Evolutionary conservation across 148 eudicot genomes (phyloP).

Genomic region (Nepenthes mirabilis): DNA sequence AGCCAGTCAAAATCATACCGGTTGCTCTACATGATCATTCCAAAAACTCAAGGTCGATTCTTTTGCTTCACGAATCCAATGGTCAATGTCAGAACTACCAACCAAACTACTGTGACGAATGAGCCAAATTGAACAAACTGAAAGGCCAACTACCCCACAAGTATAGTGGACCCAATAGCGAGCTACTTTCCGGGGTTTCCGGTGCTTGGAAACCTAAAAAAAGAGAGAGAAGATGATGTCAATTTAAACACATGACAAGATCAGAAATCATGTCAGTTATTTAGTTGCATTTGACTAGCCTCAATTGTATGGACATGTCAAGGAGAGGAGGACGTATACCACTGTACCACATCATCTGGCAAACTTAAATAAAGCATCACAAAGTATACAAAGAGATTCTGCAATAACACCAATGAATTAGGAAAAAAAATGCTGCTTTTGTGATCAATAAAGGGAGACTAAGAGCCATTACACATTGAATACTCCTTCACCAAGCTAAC

Average conservation of each 20-base stretch:
- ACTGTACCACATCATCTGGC: too few species aligned
- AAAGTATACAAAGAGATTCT: too few species aligned
- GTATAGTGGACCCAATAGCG: constrained; percentile 79
- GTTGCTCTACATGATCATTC: constrained; percentile 93
- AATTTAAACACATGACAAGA: neutral
- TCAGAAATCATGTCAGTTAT: too few species aligned
- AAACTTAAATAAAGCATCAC: too few species aligned
- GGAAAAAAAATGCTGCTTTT: too few species aligned
- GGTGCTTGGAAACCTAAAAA: constrained; percentile 60
- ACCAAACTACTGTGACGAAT: constrained; percentile 78
- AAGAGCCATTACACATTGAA: too few species aligned
- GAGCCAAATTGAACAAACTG: constrained; percentile 76
- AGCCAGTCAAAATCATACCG: constrained; percentile 35
- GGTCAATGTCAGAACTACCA: constrained; percentile 90
- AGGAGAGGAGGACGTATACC: too few species aligned
- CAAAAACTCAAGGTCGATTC: constrained; percentile 68
- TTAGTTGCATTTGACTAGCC: too few species aligned
- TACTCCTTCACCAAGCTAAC: too few species aligned
- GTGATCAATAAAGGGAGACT: too few species aligned
- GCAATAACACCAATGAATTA: too few species aligned
- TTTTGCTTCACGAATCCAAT: constrained; percentile 87
- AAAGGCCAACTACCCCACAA: constrained; percentile 66
- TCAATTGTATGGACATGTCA: too few species aligned
- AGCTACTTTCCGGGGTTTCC: constrained; percentile 65
- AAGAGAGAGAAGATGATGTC: constrained; percentile 2